Conservation (phyloP, 441 rosid genomes). For the Bruguiera hainesii region DNA sequence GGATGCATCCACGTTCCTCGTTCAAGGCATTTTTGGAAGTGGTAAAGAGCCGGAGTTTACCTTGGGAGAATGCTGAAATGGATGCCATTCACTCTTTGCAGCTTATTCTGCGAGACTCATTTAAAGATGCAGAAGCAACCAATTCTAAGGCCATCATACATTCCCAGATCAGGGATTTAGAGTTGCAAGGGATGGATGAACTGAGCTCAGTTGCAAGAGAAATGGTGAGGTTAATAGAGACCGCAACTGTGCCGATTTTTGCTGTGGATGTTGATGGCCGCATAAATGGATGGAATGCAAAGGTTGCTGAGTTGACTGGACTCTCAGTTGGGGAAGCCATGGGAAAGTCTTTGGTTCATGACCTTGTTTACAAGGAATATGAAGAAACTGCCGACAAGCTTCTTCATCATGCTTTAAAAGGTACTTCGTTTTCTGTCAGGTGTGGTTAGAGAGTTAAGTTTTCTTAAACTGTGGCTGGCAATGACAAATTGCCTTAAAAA, state of each 20-base stretch:
- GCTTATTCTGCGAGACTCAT: conserved; percentile 87
- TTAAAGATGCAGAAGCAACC: conserved; percentile 63
- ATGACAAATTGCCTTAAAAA: background rate
- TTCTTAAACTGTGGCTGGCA: background rate
- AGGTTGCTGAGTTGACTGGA: conserved; percentile 83
- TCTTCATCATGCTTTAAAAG: conserved; percentile 67
- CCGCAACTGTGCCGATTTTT: conserved; percentile 94
- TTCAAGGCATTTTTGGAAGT: conserved; percentile 96
- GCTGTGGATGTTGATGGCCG: conserved; percentile 75
- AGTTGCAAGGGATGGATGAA: conserved; percentile 76
- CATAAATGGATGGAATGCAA: conserved; percentile 95
- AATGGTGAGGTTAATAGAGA: conserved; percentile 96
- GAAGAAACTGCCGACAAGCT: conserved; percentile 71
- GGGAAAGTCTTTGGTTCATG: conserved; percentile 88
- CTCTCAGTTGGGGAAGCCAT: conserved; percentile 87
- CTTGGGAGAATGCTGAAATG: conserved; percentile 97
- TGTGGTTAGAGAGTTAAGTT: background rate
- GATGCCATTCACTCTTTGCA: conserved; percentile 96
- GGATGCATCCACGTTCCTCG: conserved; percentile 95
- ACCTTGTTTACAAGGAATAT: conserved; percentile 68
- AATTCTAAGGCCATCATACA: conserved; percentile 55
- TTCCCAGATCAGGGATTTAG: conserved; percentile 46
- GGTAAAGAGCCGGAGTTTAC: conserved; percentile 87
- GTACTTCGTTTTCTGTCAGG: conserved; percentile 30
- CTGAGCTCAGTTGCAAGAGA: conserved; percentile 95